Conservation (phyloP, 2,329 filamentous ascomycete genomes). For the Ceratocystis cacaofunesta region DNA sequence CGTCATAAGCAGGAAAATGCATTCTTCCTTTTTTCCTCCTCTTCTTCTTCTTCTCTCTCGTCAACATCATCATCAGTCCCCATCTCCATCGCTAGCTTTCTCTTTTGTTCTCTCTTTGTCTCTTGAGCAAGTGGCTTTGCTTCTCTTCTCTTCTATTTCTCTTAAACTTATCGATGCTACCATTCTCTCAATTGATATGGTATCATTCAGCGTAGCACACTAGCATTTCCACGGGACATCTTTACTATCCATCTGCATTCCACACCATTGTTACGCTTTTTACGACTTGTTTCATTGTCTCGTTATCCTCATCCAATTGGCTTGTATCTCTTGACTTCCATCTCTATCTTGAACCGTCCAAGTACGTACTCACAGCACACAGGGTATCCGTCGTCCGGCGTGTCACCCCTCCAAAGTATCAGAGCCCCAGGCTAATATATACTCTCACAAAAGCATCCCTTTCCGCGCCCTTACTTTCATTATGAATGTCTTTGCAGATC, state of each 20-base stretch:
- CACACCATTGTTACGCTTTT: neutral
- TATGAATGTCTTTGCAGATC: slow-evolving; percentile 3
- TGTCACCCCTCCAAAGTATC: neutral
- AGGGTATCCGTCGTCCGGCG: neutral
- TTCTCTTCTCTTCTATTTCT: neutral
- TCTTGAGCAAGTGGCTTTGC: neutral
- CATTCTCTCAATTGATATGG: neutral
- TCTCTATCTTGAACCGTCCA: neutral
- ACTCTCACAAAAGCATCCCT: neutral
- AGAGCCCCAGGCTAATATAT: neutral
- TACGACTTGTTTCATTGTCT: neutral
- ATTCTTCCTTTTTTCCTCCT: neutral
- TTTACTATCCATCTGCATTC: neutral
- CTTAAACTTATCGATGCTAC: neutral
- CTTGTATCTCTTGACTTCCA: neutral
- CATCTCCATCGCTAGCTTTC: neutral
- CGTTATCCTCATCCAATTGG: neutral
- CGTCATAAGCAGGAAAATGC: neutral
- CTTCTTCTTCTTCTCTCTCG: neutral
- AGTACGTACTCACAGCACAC: neutral
- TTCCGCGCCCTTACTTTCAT: neutral
- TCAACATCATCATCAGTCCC: neutral
- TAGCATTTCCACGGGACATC: neutral
- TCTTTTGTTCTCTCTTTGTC: neutral
- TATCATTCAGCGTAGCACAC: neutral